These are phyloP conservation scores for Cucumis hystrix DNA, from an alignment of 306 rosid species.

Conservation along the genomic window DNA sequence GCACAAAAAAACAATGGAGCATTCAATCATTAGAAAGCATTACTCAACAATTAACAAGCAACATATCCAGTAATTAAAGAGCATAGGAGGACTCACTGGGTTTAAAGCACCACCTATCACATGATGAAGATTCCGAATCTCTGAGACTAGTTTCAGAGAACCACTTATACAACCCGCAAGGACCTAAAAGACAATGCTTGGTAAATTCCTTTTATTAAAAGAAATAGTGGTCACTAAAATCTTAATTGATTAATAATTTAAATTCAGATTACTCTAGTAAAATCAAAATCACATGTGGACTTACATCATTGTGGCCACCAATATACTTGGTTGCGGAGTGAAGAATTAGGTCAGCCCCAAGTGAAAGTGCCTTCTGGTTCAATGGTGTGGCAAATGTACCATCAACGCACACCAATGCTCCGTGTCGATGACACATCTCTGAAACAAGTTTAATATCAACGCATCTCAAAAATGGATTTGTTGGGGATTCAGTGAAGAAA, in stretches of 20 bases:
- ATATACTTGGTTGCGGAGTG: slow-evolving; percentile 87
- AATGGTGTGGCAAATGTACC: slow-evolving; percentile 96
- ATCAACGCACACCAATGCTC: slow-evolving; percentile 83
- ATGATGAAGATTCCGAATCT: slow-evolving; percentile 75
- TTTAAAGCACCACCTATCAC: slow-evolving; percentile 81
- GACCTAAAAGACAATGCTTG: slow-evolving; percentile 34
- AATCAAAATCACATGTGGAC: slow-evolving; percentile 1
- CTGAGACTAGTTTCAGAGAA: slow-evolving; percentile 46
- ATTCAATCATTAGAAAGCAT: neutral
- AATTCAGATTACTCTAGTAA: neutral
- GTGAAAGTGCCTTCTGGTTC: slow-evolving; percentile 84
- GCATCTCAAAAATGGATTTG: slow-evolving; percentile 92
- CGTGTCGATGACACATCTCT: slow-evolving; percentile 69
- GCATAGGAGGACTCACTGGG: slow-evolving; percentile 48
- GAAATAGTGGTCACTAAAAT: neutral
- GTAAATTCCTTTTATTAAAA: neutral
- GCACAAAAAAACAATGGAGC: neutral
- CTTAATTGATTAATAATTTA: neutral
- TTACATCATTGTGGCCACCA: slow-evolving; percentile 93
- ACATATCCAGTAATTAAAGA: neutral
- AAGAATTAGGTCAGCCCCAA: slow-evolving; percentile 79
- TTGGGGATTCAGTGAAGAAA: slow-evolving; percentile 94
- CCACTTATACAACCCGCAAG: slow-evolving; percentile 88
- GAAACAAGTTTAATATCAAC: slow-evolving; percentile 87
- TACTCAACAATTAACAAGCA: neutral